phyloP scores from a whole-genome alignment of 2,329 filamentous ascomycete genomes.

The Aspergillus uvarum region DNA sequence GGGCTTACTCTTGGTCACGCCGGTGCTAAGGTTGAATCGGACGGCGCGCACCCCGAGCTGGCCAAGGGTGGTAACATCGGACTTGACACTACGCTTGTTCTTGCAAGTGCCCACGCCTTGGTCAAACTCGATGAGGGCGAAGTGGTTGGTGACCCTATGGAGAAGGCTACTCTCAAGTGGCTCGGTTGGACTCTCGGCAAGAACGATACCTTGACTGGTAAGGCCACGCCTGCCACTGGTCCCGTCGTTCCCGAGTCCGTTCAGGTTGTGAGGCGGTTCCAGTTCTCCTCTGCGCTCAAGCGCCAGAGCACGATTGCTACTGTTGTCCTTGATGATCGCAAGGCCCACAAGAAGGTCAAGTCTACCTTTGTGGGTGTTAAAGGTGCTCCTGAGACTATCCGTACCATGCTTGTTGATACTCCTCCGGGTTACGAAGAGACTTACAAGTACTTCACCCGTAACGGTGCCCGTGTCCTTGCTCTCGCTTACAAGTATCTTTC shows the following conservation, averaged over 20 bases:
- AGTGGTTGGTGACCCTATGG: constrained; percentile 97
- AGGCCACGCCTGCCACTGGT: constrained; percentile 45
- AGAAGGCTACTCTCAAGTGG: constrained; percentile 87
- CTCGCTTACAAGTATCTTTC: constrained; percentile 92
- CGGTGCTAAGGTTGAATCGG: constrained; percentile 66
- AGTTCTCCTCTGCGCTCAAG: constrained; percentile 95
- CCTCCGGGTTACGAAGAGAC: constrained; percentile 94
- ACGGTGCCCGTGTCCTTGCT: constrained; percentile 89
- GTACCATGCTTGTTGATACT: constrained; percentile 81
- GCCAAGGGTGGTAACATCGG: constrained; percentile 68
- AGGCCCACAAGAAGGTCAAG: constrained; percentile 71
- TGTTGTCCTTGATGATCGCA: constrained; percentile 68
- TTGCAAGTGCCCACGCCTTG: constrained; percentile 91
- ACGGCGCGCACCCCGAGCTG: constrained; percentile 81
- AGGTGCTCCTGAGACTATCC: constrained; percentile 94
- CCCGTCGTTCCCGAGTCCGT: constrained; percentile 65
- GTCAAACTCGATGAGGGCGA: constrained; percentile 97
- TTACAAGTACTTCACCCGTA: constrained; percentile 95
- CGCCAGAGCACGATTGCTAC: constrained; percentile 92
- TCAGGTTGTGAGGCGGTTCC: constrained; percentile 94
- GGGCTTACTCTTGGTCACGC: constrained; percentile 73
- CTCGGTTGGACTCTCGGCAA: constrained; percentile 91
- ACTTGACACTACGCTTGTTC: constrained; percentile 83
- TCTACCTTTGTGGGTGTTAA: constrained; percentile 95
- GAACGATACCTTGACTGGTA: constrained; percentile 79